A percentile compares a stretch with the other conserved stretches of the same genome.
Evolutionary conservation across 2,329 filamentous ascomycete species (phyloP).

Genomic region (Microsporum ferrugineum): DNA sequence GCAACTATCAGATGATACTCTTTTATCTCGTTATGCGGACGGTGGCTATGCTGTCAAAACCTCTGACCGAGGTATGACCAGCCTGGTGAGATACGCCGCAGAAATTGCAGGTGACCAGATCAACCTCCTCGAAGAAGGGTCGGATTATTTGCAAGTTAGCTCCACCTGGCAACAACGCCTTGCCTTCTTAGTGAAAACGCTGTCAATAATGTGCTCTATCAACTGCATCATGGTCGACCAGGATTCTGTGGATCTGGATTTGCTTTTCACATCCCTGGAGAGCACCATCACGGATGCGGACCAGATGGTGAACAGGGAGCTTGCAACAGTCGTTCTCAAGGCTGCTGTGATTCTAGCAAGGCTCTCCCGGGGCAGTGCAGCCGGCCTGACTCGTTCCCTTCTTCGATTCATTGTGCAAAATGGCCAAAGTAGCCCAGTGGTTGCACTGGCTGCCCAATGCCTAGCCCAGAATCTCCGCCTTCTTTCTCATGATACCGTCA

Average conservation of each 20-base stretch:
- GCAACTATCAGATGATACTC: slow-evolving; percentile 49
- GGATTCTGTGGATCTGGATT: slow-evolving; percentile 65
- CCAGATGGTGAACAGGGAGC: slow-evolving; percentile 67
- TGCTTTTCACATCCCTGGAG: slow-evolving; percentile 75
- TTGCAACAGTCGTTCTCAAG: slow-evolving; percentile 69
- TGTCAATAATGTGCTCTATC: slow-evolving; percentile 68
- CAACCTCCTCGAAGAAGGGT: slow-evolving; percentile 72
- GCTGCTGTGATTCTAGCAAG: slow-evolving; percentile 72
- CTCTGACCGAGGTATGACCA: slow-evolving; percentile 17
- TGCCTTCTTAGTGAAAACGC: slow-evolving; percentile 73
- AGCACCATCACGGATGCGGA: slow-evolving; percentile 64
- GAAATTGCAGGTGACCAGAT: slow-evolving; percentile 71
- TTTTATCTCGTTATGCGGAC: slow-evolving; percentile 63
- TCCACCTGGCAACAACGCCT: slow-evolving; percentile 78
- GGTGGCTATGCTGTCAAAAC: slow-evolving; percentile 39
- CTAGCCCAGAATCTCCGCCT: slow-evolving; percentile 69
- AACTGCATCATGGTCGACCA: slow-evolving; percentile 77
- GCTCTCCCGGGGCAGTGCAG: slow-evolving; percentile 59
- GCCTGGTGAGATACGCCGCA: slow-evolving; percentile 48
- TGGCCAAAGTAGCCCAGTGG: slow-evolving; percentile 55
- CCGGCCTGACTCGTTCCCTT: slow-evolving; percentile 64
- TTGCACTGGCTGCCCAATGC: slow-evolving; percentile 69
- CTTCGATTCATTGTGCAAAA: slow-evolving; percentile 83
- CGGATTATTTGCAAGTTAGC: slow-evolving; percentile 78
- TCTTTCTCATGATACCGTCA: slow-evolving; percentile 83